Base-by-base conservation (phyloP, 371 early-diverging fungal species). In the Mucor piriformis region DNA sequence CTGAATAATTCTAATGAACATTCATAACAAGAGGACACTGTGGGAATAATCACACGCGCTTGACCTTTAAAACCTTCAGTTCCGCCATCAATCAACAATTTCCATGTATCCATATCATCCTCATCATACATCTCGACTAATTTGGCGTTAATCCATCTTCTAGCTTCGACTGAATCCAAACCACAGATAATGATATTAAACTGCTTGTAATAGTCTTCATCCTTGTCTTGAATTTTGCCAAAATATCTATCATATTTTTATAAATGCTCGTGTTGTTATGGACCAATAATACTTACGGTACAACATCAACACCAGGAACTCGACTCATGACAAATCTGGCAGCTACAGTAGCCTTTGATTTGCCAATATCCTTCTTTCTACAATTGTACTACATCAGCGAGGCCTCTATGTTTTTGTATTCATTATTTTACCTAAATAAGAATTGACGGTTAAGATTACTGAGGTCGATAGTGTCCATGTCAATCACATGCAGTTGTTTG, bases 361-460 rank as follows among this genome's bases (percentile, higher is more conserved):
- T 79, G 11, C 95, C 94, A 34, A 94, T 88, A 72, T 93, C 92
- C n/a, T 74, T 78, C 33, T 74, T 82, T 66, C 91, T 85, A 50
- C 37, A 38, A 8, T 18, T 6, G 18, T 6, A 10, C 2, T 46
- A 21, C 18, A 11, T 46, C 4, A 37, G 3, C 13, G 0, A 24
- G 4, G 1, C 11, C 24, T 24, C 15, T 15, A 13, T 3, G 24
- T 46, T 46, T 24, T 24, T 11, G 12, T 20, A 15, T 8, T 13
- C n/a, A 2, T 42, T 6, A n/a, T 12, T 3, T 51, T 69, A 66
- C 73, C 76, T 90, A 80, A 98, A 99, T 50, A 99, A 83, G 66
- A 99, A 98, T 81, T 99, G 99, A 16, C 99, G 83, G 73, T 99
- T 99, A 38, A 99, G 79, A 75, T 99, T 99, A 44, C 97, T 94